phyloP scores from a whole-genome alignment of 139 green algal genomes.

The Picochlorum sp. region DNA sequence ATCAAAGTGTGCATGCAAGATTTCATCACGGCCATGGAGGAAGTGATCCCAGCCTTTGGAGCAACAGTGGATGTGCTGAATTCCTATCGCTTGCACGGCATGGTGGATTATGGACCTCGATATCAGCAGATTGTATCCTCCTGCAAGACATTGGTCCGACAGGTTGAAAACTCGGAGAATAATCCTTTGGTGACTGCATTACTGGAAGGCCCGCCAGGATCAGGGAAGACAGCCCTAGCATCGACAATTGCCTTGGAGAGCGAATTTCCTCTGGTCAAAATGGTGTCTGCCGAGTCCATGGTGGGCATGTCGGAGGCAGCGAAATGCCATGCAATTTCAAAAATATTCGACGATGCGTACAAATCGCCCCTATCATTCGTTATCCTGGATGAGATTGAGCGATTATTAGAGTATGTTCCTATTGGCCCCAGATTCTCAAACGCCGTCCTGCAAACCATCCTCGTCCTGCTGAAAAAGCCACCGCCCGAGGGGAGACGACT shows the following conservation, averaged over 20 bases:
- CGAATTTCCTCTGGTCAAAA: constrained; percentile 90
- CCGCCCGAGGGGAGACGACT: constrained; percentile 81
- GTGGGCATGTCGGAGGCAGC: constrained; percentile 78
- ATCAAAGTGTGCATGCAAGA: constrained; percentile 89
- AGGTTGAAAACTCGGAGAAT: constrained; percentile 68
- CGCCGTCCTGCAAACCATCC: constrained; percentile 81
- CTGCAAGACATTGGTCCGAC: constrained; percentile 43
- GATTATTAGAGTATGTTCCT: constrained; percentile 93
- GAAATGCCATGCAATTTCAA: constrained; percentile 65
- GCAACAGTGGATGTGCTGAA: constrained; percentile 75
- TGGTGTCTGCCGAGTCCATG: constrained; percentile 76
- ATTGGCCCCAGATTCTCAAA: constrained; percentile 97
- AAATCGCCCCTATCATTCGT: constrained; percentile 81
- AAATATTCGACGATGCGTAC: constrained; percentile 93
- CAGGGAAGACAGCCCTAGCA: constrained; percentile 92
- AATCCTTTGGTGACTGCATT: constrained; percentile 83
- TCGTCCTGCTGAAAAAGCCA: constrained; percentile 89
- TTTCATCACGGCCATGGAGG: constrained; percentile 80
- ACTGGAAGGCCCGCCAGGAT: constrained; percentile 75
- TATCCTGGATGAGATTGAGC: constrained; percentile 95
- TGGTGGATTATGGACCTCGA: constrained; percentile 70
- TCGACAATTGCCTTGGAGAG: constrained; percentile 75
- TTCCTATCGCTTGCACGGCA: constrained; percentile 76
- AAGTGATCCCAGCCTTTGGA: constrained; percentile 95
- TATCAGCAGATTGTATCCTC: constrained; percentile 70